Conservation (phyloP, 163 green algal species). For the Scenedesmus sp. region DNA sequence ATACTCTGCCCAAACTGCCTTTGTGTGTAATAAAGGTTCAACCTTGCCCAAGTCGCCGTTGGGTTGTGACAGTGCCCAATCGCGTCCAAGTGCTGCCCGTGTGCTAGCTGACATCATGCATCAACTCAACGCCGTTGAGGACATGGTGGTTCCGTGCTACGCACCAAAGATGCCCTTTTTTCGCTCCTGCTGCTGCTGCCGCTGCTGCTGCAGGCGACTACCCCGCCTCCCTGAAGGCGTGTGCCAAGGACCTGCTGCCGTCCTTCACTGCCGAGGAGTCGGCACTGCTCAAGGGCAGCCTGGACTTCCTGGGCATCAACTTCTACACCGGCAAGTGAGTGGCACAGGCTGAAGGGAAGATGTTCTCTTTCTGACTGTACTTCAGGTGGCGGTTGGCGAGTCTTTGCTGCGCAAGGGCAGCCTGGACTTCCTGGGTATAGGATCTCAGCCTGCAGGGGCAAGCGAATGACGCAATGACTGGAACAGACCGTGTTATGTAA, state of each 20-base stretch:
- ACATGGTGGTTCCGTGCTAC: no score
- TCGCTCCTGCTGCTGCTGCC: background rate
- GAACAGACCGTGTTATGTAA: background rate
- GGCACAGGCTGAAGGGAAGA: no score
- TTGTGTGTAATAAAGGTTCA: no score
- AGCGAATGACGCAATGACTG: no score
- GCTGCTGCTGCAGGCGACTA: constrained; percentile 66
- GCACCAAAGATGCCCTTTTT: no score
- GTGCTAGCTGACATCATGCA: no score
- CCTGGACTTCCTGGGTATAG: constrained; percentile 72
- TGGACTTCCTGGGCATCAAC: constrained; percentile 78
- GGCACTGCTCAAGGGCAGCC: constrained; percentile 58
- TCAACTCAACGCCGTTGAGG: no score
- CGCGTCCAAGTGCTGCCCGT: no score
- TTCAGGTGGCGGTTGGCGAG: background rate
- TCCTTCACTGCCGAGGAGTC: constrained; percentile 68
- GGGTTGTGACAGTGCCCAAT: no score
- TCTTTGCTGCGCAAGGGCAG: background rate
- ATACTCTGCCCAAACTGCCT: no score
- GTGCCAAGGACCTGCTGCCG: constrained; percentile 48
- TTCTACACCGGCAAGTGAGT: constrained; percentile 65
- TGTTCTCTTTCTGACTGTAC: background rate
- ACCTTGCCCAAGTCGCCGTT: no score
- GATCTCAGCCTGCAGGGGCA: no score
- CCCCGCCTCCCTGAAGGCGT: constrained; percentile 59